A percentile compares a stretch with the other conserved stretches of the same genome.
phyloP scores from a whole-genome alignment of 2,329 filamentous ascomycete species.

The Alternaria arborescens region DNA sequence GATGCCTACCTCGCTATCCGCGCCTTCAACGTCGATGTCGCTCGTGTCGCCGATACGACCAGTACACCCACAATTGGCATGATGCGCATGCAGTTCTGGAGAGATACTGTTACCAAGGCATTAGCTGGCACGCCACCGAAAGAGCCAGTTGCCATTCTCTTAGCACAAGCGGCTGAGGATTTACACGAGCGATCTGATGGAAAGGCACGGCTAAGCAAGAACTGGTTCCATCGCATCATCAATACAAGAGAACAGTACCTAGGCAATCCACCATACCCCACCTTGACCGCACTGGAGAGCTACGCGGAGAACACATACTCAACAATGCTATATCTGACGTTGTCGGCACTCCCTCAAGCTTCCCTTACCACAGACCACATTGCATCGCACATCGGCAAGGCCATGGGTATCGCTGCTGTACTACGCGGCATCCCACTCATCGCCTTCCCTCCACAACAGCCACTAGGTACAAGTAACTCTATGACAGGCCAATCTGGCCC shows the following conservation, averaged over 20 bases:
- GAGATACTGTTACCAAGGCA: slow-evolving; percentile 80
- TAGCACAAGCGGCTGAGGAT: slow-evolving; percentile 75
- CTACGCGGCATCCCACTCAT: slow-evolving; percentile 87
- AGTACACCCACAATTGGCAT: slow-evolving; percentile 86
- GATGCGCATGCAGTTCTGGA: slow-evolving; percentile 95
- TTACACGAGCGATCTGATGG: slow-evolving; percentile 59
- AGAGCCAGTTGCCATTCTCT: slow-evolving; percentile 87
- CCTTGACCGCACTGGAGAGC: slow-evolving; percentile 76
- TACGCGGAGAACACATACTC: slow-evolving; percentile 97
- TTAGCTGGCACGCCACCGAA: slow-evolving; percentile 82
- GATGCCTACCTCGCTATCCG: slow-evolving; percentile 91
- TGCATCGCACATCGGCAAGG: slow-evolving; percentile 94
- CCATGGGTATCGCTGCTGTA: slow-evolving; percentile 84
- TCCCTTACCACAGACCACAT: slow-evolving; percentile 90
- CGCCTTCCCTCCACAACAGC: slow-evolving; percentile 75
- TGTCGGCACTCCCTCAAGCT: slow-evolving; percentile 79
- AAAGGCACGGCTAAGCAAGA: slow-evolving; percentile 61
- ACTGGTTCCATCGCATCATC: slow-evolving; percentile 73
- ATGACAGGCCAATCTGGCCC: slow-evolving; percentile 50
- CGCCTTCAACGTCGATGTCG: slow-evolving; percentile 91
- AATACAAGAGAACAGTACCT: slow-evolving; percentile 83
- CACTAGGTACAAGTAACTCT: slow-evolving; percentile 56
- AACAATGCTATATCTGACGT: slow-evolving; percentile 85
- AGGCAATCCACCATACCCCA: slow-evolving; percentile 81
- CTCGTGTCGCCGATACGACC: slow-evolving; percentile 87